Conservation (phyloP, 148 eudicot species). For the Rhododendron mucronatum region DNA sequence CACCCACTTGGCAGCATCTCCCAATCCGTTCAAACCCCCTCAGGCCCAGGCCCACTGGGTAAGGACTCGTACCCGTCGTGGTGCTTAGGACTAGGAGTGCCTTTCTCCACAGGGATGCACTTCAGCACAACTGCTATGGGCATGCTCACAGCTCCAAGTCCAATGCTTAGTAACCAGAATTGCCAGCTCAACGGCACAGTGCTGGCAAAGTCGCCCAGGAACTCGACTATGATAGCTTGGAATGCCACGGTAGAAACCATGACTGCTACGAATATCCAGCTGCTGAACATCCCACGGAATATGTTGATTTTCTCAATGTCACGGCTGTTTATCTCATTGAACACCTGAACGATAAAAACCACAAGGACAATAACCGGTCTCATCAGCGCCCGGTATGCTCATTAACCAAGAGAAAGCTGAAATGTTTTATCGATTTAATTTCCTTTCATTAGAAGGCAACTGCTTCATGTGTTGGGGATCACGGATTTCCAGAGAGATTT, state of each 20-base stretch:
- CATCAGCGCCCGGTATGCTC: not conserved
- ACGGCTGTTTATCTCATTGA: conserved; percentile 94
- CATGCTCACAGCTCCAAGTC: conserved; percentile 65
- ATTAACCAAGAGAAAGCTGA: not conserved
- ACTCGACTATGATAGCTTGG: conserved; percentile 82
- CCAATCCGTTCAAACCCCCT: conserved; percentile 29
- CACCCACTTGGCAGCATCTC: too few relatives aligned
- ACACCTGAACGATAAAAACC: conserved; percentile 44
- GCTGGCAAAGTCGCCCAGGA: conserved; percentile 83
- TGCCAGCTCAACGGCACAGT: conserved; percentile 90
- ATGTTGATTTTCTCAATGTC: conserved; percentile 91
- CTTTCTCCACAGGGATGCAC: conserved; percentile 66
- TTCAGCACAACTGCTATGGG: conserved; percentile 71
- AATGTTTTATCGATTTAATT: too few relatives aligned
- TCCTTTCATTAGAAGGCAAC: not conserved
- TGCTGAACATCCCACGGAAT: conserved; percentile 67
- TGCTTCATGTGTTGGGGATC: not conserved
- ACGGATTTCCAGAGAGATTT: not conserved
- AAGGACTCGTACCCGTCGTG: conserved; percentile 68
- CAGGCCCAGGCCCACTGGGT: conserved; percentile 53
- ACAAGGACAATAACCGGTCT: not conserved
- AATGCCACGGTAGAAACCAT: conserved; percentile 64
- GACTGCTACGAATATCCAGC: conserved; percentile 72
- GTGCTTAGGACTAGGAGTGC: conserved; percentile 15
- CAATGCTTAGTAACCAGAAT: conserved; percentile 67